These are phyloP conservation scores for Naematelia aurantialba DNA, from an alignment of 768 basidiomycete species.

Conservation along the genomic window DNA sequence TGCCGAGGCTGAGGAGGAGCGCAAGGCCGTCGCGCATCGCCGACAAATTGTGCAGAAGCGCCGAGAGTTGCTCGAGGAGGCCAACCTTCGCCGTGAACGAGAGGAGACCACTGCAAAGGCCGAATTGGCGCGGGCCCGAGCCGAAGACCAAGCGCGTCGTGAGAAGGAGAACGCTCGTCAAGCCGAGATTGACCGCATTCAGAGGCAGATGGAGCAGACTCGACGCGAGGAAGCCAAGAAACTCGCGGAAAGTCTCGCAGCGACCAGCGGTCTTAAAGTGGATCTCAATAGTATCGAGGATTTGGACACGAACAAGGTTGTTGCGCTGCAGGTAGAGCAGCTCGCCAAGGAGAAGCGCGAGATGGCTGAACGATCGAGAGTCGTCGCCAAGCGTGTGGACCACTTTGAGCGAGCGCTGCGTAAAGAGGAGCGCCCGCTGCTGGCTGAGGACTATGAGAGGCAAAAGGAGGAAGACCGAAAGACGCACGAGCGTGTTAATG, in stretches of 20 bases:
- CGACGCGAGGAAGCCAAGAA: slow-evolving; percentile 79
- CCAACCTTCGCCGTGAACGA: slow-evolving; percentile 78
- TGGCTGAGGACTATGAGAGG: slow-evolving; percentile 75
- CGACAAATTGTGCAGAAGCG: slow-evolving; percentile 80
- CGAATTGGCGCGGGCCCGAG: slow-evolving; percentile 60
- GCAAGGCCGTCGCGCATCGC: slow-evolving; percentile 57
- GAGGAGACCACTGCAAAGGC: slow-evolving; percentile 78
- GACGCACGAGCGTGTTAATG: slow-evolving; percentile 64
- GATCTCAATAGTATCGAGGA: slow-evolving; percentile 75
- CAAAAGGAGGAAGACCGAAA: slow-evolving; percentile 76
- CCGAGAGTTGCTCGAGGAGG: slow-evolving; percentile 76
- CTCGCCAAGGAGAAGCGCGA: slow-evolving; percentile 95
- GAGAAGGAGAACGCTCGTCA: slow-evolving; percentile 64
- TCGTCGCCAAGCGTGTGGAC: slow-evolving; percentile 83
- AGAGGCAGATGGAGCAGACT: slow-evolving; percentile 64
- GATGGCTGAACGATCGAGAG: slow-evolving; percentile 71
- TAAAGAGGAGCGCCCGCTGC: slow-evolving; percentile 82
- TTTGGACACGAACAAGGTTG: slow-evolving; percentile 77
- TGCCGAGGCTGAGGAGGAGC: slow-evolving; percentile 48
- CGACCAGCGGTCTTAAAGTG: slow-evolving; percentile 66
- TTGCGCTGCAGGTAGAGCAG: slow-evolving; percentile 87
- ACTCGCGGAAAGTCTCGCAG: slow-evolving; percentile 75
- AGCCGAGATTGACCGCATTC: slow-evolving; percentile 55
- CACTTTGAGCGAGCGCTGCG: slow-evolving; percentile 92
- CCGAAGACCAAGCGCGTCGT: slow-evolving; percentile 63